Base-by-base conservation (phyloP, 192 early-diverging fungal genomes). In the Chytriomyces confervae region DNA sequence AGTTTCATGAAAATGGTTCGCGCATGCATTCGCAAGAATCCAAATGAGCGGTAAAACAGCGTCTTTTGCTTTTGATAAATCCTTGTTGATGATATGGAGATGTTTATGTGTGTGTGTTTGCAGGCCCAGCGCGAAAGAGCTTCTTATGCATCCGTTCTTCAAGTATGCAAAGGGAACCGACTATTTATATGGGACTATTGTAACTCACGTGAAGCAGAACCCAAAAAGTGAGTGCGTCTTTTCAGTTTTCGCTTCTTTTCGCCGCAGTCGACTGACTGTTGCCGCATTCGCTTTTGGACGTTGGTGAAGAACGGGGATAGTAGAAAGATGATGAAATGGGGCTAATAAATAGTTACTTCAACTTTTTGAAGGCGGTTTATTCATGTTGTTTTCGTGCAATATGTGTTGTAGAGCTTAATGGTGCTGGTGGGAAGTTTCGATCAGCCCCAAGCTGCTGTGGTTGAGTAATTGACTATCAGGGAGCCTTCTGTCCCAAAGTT, bases 391-490 rank as follows among this genome's bases (percentile, higher is more conserved):
- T 36, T 36, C 36, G 36, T 36, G 36, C 36, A 36, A 36, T 36
- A 36, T 36, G 36, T 36, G 36, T 36, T 36, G 36, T 36, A 36
- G 36, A 36, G 36, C 36, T 36, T 36, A 3, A 36, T 36, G 0
- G 24, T 27, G 24, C 24, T 27, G 24, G 24, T 27, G 36, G 36
- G 36, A 57, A 57, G 13, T 2, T 57, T 57, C 16, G 16, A 60
- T 86, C 78, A 97, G 51, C 95, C 95, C 94, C 94, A 97, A 50
- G 95, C 95, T 13, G 93, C 91, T 29, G 91, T 94, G 13, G 91
- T 93, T n/a, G 93, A 93, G 81, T 97, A 97, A 84, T 97, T 95
- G 45, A 97, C 88, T 50, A 95, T 94, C 43, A 97, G 83, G 72
- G 92, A 90, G 23, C 91, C 91, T 46, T 95, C 92, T 23, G 92